Base-by-base conservation (phyloP, 31 red algal species). In the Bonnemaisonia californica region DNA sequence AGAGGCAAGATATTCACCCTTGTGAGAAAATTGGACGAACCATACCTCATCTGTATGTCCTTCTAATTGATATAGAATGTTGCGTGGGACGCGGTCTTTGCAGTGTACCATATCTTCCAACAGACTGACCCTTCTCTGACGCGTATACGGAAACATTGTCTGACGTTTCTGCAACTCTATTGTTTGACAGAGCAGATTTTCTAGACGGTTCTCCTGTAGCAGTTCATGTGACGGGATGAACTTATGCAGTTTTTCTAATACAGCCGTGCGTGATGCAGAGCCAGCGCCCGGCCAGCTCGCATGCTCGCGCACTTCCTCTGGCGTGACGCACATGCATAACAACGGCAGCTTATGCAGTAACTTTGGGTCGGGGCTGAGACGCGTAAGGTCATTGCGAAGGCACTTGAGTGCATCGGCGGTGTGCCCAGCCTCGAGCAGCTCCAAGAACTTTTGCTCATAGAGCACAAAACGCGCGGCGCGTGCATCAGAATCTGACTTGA, bases 11-110 rank as follows among this genome's bases (percentile, higher is more conserved):
- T 87, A 93, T 39, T 76, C 62, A 24, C 96, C 96, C 18, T 66
- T 23, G 54, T 95, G 91, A 28, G 96, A 98, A 93, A 98, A 98
- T 59, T 93, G 86, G n/a, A 98, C 90, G 74, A 88, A 95, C 96
- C 96, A 98, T 29, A 98, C 93, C 83, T 98, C 96, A 69, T 95
- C 88, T n/a, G 68, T 74, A 79, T 95, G 96, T 2, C 77, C 84
- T 19, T 81, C 61, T n/a, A 98, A 54, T 13, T 72, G 71, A 59
- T 79, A 76, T 62, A 84, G 66, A 41, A 82, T 67, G 29, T 78
- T 81, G 57, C 73, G 72, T 39, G 96, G 96, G 13, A 98, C 77
- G 54, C 77, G 85, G 8, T 70, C 71, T 57, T 91, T 62, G 41
- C 85, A 84, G 55, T 91, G 94, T 56, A 71, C 89, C 80, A 95